Conservation (phyloP, 176 grass and related monocot genomes). For the Guadua angustifolia region DNA sequence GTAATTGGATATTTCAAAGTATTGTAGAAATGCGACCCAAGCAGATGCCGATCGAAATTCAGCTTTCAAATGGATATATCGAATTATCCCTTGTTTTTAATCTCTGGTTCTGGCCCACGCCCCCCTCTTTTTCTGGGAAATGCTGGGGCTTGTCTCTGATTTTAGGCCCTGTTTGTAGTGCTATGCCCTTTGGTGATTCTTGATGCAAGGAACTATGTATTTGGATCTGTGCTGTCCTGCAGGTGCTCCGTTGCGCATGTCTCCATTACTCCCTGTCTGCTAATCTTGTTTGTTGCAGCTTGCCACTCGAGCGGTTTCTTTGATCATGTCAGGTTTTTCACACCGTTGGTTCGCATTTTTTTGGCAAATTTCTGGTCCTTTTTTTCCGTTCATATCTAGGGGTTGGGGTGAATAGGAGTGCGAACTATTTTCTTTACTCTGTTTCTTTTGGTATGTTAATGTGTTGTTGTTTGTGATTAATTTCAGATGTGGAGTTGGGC, state of each 20-base stretch:
- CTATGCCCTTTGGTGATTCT: background rate
- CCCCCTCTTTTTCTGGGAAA: background rate
- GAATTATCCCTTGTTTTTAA: background rate
- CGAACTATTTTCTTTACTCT: background rate
- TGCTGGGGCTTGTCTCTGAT: background rate
- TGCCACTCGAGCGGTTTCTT: background rate
- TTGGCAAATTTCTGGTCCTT: background rate
- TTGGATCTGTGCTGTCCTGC: slow-evolving; percentile 19
- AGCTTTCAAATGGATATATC: too few relatives aligned
- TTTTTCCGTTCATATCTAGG: background rate
- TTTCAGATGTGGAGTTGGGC: slow-evolving; percentile 14
- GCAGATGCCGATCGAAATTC: too few relatives aligned
- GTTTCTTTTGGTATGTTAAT: slow-evolving; percentile 16
- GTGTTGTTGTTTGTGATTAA: background rate
- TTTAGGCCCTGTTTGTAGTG: background rate
- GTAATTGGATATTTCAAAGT: too few relatives aligned
- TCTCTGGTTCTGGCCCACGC: background rate
- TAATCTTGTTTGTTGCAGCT: background rate
- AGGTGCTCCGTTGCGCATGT: background rate
- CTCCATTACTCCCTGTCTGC: background rate
- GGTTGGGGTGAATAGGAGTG: background rate
- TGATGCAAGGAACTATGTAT: background rate
- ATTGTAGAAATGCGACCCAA: too few relatives aligned
- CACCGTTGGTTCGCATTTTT: background rate
- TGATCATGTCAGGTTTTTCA: background rate